A percentile compares a stretch with the other conserved stretches of the same genome.
Evolutionary conservation across 768 basidiomycete genomes (phyloP).

Genomic region (Kwoniella heveanensis): DNA sequence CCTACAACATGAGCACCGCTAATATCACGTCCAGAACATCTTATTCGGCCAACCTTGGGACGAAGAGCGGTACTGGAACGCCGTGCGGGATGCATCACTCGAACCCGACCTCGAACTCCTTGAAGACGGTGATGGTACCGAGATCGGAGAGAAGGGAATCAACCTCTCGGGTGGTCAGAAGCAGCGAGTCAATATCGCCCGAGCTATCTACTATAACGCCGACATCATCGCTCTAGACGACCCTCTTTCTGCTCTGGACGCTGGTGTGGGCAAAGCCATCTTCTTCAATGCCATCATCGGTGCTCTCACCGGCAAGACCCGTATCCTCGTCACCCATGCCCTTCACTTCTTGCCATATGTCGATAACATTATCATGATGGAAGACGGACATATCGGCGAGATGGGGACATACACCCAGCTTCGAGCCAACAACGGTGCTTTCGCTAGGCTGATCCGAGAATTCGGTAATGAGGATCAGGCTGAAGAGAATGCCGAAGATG

Average conservation of each 20-base stretch:
- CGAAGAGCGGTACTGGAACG: slow-evolving; percentile 78
- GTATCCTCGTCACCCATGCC: slow-evolving; percentile 87
- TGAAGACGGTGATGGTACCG: slow-evolving; percentile 74
- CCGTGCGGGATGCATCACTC: slow-evolving; percentile 73
- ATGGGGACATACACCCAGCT: slow-evolving; percentile 76
- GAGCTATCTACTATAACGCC: slow-evolving; percentile 80
- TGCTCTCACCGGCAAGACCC: slow-evolving; percentile 68
- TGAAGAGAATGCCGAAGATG: slow-evolving; percentile 59
- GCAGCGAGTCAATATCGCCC: slow-evolving; percentile 78
- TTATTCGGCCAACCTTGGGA: slow-evolving; percentile 83
- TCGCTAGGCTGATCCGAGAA: slow-evolving; percentile 72
- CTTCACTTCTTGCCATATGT: slow-evolving; percentile 85
- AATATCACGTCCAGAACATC: slow-evolving; percentile 62
- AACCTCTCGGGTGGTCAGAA: slow-evolving; percentile 81
- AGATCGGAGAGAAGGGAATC: slow-evolving; percentile 85
- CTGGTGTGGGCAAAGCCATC: slow-evolving; percentile 83
- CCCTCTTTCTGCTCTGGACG: slow-evolving; percentile 86
- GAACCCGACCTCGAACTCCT: slow-evolving; percentile 79
- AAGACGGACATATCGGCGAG: slow-evolving; percentile 76
- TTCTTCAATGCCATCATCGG: slow-evolving; percentile 80
- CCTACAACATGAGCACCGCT: too few relatives aligned
- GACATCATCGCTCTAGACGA: slow-evolving; percentile 83
- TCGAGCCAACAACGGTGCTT: slow-evolving; percentile 66
- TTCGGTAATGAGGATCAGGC: slow-evolving; percentile 71
- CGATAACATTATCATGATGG: slow-evolving; percentile 79